Conservation (phyloP, 2,329 filamentous ascomycete species). For the Proliferodiscus dingleyae region DNA sequence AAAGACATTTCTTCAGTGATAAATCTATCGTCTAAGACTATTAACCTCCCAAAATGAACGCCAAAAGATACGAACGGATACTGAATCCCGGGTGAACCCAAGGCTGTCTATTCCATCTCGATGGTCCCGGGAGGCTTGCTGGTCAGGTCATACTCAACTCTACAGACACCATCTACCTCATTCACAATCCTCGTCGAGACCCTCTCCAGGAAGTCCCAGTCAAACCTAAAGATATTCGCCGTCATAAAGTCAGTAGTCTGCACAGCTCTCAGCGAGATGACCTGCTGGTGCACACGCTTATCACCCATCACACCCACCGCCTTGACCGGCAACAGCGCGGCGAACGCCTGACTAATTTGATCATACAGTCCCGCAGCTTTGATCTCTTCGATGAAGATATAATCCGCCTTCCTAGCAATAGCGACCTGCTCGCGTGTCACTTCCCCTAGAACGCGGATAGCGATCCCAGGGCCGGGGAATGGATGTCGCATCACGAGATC, state of each 20-base stretch:
- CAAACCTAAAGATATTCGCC: constrained; percentile 24
- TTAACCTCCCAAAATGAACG: not conserved
- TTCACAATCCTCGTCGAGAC: constrained; percentile 68
- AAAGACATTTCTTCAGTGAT: not conserved
- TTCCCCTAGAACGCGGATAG: constrained; percentile 72
- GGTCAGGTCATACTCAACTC: constrained; percentile 63
- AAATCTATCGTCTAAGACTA: not conserved
- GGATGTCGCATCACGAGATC: constrained; percentile 76
- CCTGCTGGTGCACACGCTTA: constrained; percentile 59
- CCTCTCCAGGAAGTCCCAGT: constrained; percentile 56
- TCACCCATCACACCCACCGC: constrained; percentile 66
- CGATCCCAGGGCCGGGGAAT: constrained; percentile 69
- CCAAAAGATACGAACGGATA: not conserved
- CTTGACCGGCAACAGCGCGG: constrained; percentile 60
- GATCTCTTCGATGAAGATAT: constrained; percentile 76
- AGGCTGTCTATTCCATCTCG: constrained; percentile 58
- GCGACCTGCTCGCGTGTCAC: constrained; percentile 74
- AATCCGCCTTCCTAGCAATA: constrained; percentile 72
- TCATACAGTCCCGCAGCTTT: constrained; percentile 66
- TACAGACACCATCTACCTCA: constrained; percentile 57
- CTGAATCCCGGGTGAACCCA: no score
- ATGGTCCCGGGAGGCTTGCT: constrained; percentile 55
- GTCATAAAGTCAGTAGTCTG: constrained; percentile 46
- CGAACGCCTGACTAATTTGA: constrained; percentile 66
- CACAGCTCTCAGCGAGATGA: constrained; percentile 58